A percentile compares a stretch with the other conserved stretches of the same genome.
Conservation (phyloP, 345 rosid genomes). For the Dovyalis caffra region DNA sequence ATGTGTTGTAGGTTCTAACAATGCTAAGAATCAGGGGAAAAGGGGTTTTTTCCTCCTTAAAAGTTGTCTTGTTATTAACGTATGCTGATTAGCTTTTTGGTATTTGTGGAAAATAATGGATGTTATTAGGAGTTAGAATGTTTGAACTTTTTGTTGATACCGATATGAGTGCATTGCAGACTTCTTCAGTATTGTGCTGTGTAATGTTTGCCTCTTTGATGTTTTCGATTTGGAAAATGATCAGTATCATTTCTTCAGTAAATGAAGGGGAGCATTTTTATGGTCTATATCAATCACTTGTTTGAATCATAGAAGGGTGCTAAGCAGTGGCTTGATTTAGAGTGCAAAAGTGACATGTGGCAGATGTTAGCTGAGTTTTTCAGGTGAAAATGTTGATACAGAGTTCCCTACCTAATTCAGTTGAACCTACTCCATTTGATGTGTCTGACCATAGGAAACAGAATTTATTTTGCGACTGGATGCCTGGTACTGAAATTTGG, state of each 20-base stretch:
- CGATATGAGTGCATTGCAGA: background rate
- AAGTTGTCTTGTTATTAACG: background rate
- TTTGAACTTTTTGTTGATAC: background rate
- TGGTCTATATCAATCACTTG: background rate
- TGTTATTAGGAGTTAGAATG: background rate
- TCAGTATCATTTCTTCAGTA: background rate
- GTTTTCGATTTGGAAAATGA: background rate
- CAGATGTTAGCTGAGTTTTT: slow-evolving; percentile 10
- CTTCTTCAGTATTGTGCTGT: background rate
- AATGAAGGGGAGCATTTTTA: background rate
- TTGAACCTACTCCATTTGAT: slow-evolving; percentile 35
- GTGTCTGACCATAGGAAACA: slow-evolving; percentile 28
- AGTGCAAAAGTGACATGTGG: background rate
- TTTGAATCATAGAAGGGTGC: background rate
- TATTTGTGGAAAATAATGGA: background rate
- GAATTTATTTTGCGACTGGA: slow-evolving; percentile 37
- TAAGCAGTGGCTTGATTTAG: background rate
- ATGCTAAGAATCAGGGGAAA: background rate
- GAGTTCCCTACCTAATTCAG: slow-evolving; percentile 39
- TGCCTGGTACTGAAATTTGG: slow-evolving; percentile 32
- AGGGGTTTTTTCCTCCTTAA: background rate
- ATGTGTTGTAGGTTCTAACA: background rate
- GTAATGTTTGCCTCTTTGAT: background rate
- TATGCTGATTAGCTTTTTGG: background rate
- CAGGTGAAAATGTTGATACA: slow-evolving; percentile 44